Evolutionary conservation across 2,329 filamentous ascomycete genomes (phyloP).

Genomic region (Coniochaeta hoffmannii): DNA sequence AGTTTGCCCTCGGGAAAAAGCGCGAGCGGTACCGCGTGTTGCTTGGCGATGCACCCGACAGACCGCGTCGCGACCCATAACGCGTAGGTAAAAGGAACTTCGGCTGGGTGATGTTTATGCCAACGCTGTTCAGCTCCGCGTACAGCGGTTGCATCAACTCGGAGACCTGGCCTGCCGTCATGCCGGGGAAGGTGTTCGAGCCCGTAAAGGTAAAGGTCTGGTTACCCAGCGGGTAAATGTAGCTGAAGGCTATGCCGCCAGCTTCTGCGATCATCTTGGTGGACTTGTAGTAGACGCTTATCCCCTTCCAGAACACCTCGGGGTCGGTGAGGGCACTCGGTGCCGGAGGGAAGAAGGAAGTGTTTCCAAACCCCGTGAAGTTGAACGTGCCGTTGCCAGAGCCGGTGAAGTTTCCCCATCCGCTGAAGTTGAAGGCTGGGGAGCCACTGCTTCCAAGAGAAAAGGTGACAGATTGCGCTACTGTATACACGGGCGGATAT

Average conservation of each 20-base stretch:
- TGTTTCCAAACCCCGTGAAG: conserved; percentile 1
- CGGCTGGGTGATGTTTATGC: conserved; percentile 16
- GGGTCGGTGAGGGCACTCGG: conserved; percentile 3
- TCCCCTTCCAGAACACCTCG: conserved; percentile 17
- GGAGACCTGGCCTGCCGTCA: conserved; percentile 19
- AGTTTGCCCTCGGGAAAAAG: conserved; percentile 16
- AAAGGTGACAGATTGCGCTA: conserved; percentile 10
- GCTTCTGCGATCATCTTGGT: conserved; percentile 12
- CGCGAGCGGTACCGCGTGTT: conserved; percentile 19
- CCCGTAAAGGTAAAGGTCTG: conserved; percentile 15
- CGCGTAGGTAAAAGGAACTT: conserved; percentile 2
- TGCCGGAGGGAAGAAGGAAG: background rate
- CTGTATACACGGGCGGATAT: conserved; percentile 14
- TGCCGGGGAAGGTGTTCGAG: conserved; percentile 17
- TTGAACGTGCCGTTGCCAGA: conserved; percentile 3
- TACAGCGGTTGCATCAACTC: conserved; percentile 21
- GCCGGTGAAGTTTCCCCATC: background rate
- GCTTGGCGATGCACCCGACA: conserved; percentile 10
- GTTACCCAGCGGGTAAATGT: conserved; percentile 18
- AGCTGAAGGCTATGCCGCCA: conserved; percentile 17
- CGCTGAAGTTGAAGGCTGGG: background rate
- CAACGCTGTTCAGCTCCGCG: conserved; percentile 21
- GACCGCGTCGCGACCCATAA: conserved; percentile 10
- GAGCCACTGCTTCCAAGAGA: background rate
- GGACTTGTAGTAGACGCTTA: conserved; percentile 15